These are phyloP conservation scores for Amaranthus cruentus DNA, from an alignment of 148 eudicot genomes.

Conservation along the genomic window DNA sequence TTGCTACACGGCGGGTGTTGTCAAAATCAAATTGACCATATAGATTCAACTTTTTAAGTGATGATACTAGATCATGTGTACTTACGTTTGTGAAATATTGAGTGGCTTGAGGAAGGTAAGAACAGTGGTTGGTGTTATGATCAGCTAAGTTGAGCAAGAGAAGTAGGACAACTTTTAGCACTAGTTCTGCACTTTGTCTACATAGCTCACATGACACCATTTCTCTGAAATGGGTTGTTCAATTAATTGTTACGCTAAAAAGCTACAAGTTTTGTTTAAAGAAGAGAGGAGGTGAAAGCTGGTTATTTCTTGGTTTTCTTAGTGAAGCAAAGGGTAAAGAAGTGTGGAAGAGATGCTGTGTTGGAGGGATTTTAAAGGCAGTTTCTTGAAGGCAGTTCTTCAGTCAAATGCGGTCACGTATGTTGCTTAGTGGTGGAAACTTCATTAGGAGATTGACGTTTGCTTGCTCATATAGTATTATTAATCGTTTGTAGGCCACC, in stretches of 20 bases:
- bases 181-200: conserved; percentile 20
- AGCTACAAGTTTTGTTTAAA: background rate
- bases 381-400: conserved; percentile 17
- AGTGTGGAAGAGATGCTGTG: conserved; percentile 24
- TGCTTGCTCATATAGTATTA: conserved; percentile 19
- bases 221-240: background rate
- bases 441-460: conserved; percentile 15
- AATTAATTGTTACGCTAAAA: background rate
- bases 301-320: conserved; percentile 2
- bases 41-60: conserved; percentile 35
- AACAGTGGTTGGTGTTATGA: conserved; percentile 42
- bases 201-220: conserved; percentile 32
- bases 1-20: conserved; percentile 47
- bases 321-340: conserved; percentile 8
- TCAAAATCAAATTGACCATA: conserved; percentile 50
- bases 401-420: conserved; percentile 31
- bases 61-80: conserved; percentile 24
- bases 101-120: conserved; percentile 47
- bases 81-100: conserved; percentile 29
- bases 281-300: conserved; percentile 8
- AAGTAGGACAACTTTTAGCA: conserved; percentile 37
- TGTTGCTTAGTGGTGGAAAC: conserved; percentile 17
- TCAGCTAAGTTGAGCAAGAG: conserved; percentile 38
- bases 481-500: conserved; percentile 23
- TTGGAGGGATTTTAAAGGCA: conserved; percentile 36